Evolutionary conservation across 2,329 filamentous ascomycete species (phyloP).

Genomic region (Torrubiellomyces zombiae): DNA sequence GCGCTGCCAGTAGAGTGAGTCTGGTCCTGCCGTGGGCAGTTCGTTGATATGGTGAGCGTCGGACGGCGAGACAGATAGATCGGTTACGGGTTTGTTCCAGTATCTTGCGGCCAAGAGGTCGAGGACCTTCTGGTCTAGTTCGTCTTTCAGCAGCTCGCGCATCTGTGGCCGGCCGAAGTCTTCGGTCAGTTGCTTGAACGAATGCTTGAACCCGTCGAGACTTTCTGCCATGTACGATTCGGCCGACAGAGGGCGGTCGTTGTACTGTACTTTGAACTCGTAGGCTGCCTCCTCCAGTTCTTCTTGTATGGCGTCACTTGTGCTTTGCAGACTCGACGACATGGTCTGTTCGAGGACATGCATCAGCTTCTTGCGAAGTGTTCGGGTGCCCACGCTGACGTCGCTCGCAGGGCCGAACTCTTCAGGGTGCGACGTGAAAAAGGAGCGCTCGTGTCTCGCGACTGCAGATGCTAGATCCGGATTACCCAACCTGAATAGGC

Average conservation of each 20-base stretch:
- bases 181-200: constrained; percentile 86
- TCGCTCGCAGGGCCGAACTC: constrained; percentile 63
- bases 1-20: constrained; percentile 81
- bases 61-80: constrained; percentile 47
- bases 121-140: constrained; percentile 86
- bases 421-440: constrained; percentile 66
- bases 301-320: constrained; percentile 81
- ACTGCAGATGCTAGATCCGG: constrained; percentile 69
- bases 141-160: constrained; percentile 72
- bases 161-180: constrained; percentile 82
- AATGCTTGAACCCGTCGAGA: constrained; percentile 91
- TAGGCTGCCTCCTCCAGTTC: constrained; percentile 95
- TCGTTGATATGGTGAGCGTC: constrained; percentile 61
- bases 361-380: constrained; percentile 90
- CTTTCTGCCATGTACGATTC: constrained; percentile 95
- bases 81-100: constrained; percentile 92
- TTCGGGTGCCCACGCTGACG: constrained; percentile 67
- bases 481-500: constrained; percentile 70
- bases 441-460: constrained; percentile 72
- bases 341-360: constrained; percentile 92
- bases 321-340: constrained; percentile 79
- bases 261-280: constrained; percentile 99
- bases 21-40: constrained; percentile 69
- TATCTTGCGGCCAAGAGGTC: constrained; percentile 86
- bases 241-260: constrained; percentile 83